Conservation (phyloP, 352 stramenopile genomes). For the Pythium coloratum region DNA sequence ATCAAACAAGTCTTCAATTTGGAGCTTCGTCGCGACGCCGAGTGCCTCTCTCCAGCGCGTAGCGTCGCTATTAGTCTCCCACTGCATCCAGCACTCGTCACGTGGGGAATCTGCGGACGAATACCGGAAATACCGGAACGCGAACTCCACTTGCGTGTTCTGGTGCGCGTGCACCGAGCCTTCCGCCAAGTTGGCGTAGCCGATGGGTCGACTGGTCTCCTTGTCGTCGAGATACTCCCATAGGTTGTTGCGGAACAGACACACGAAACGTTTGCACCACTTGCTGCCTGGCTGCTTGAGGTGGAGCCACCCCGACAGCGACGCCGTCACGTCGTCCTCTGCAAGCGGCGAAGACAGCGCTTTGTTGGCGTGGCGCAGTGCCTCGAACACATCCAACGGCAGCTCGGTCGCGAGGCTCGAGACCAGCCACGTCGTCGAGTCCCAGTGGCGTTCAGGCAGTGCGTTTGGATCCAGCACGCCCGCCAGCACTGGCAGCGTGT, state of each 20-base stretch:
- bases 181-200: constrained; percentile 76
- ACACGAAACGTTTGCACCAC: constrained; percentile 72
- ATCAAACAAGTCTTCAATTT: constrained; percentile 72
- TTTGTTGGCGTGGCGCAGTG: constrained; percentile 40
- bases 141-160: constrained; percentile 49
- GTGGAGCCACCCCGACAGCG: constrained; percentile 50
- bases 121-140: constrained; percentile 57
- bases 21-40: constrained; percentile 37
- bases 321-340: constrained; percentile 23
- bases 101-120: constrained; percentile 47
- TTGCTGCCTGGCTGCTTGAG: constrained; percentile 62
- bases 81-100: constrained; percentile 67
- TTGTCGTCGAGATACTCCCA: constrained; percentile 77
- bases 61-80: constrained; percentile 47
- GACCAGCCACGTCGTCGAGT: constrained; percentile 58
- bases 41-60: constrained; percentile 44
- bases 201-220: constrained; percentile 57
- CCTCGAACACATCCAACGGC: constrained; percentile 58
- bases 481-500: constrained; percentile 49
- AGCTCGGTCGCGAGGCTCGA: constrained; percentile 66
- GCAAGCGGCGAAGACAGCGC: constrained; percentile 28
- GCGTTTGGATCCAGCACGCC: constrained; percentile 30
- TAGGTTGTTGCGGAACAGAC: constrained; percentile 69
- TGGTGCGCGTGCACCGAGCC: constrained; percentile 56
- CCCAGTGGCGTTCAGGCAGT: constrained; percentile 42